Conservation (phyloP, 768 basidiomycete species). For the Pholiota molesta region DNA sequence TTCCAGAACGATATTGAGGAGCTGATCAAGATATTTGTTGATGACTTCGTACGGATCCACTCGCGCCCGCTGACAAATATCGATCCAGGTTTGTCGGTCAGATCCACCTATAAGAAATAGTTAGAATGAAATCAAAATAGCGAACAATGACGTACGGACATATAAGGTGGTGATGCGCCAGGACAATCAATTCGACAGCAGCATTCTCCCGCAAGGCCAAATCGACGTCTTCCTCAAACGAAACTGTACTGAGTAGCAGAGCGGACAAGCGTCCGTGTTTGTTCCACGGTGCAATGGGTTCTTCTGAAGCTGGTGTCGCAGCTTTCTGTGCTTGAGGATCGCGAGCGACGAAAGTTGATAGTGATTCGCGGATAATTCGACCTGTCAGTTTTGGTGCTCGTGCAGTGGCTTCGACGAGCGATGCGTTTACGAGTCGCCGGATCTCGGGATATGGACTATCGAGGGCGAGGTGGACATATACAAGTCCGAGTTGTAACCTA, state of each 20-base stretch:
- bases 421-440: constrained; percentile 47
- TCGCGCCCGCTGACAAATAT: constrained; percentile 69
- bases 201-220: constrained; percentile 42
- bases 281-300: constrained; percentile 38
- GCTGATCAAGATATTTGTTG: constrained; percentile 46
- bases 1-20: constrained; percentile 53
- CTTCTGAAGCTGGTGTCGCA: constrained; percentile 31
- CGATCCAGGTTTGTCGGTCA: constrained; percentile 77
- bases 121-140: background rate
- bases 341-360: constrained; percentile 49
- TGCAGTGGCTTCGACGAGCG: constrained; percentile 42
- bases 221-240: constrained; percentile 49
- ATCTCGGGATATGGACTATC: constrained; percentile 58
- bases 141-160: constrained; percentile 45
- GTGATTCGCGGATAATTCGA: constrained; percentile 59
- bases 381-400: constrained; percentile 52
- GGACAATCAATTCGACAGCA: constrained; percentile 58
- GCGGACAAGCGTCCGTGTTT: constrained; percentile 56
- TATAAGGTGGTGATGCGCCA: constrained; percentile 73
- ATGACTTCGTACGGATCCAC: constrained; percentile 70
- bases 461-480: constrained; percentile 70
- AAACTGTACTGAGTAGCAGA: constrained; percentile 53
- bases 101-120: constrained; percentile 38
- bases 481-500: constrained; percentile 65
- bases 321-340: constrained; percentile 28